A percentile compares a stretch with the other conserved stretches of the same genome.
Conservation (phyloP, 2,329 filamentous ascomycete genomes). For the Venturia nashicola region DNA sequence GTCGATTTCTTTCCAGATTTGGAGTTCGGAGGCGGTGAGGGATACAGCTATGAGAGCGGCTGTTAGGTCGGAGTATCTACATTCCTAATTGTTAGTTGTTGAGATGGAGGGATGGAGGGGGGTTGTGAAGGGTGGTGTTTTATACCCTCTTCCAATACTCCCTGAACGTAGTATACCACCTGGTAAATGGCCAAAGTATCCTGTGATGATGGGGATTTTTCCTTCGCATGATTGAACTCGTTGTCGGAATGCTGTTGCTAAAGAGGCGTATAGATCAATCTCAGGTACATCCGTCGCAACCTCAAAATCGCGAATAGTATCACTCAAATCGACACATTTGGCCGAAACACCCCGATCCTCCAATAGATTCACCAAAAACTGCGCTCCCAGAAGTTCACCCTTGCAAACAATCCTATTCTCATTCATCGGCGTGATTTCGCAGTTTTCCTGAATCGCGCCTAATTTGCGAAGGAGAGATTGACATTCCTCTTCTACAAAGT, state of each 20-base stretch:
- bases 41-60: not conserved
- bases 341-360: conserved; percentile 74
- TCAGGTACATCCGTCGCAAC: not conserved
- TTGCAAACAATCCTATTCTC: conserved; percentile 75
- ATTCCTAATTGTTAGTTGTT: too few relatives aligned
- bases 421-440: conserved; percentile 37
- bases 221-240: conserved; percentile 30
- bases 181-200: conserved; percentile 89
- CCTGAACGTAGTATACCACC: conserved; percentile 84
- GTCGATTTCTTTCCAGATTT: conserved; percentile 6
- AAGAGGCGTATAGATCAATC: conserved; percentile 28
- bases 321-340: conserved; percentile 65
- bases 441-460: conserved; percentile 46
- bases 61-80: not conserved
- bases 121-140: not conserved
- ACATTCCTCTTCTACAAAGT: conserved; percentile 62
- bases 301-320: not conserved
- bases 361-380: conserved; percentile 62
- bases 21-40: not conserved
- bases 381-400: conserved; percentile 86
- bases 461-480: conserved; percentile 64
- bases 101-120: not conserved
- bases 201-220: conserved; percentile 48
- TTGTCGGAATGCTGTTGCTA: conserved; percentile 28
- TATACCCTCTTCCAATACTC: conserved; percentile 82